phyloP scores from a whole-genome alignment of 1,284 basidiomycete species.

The Ustilago curta region DNA sequence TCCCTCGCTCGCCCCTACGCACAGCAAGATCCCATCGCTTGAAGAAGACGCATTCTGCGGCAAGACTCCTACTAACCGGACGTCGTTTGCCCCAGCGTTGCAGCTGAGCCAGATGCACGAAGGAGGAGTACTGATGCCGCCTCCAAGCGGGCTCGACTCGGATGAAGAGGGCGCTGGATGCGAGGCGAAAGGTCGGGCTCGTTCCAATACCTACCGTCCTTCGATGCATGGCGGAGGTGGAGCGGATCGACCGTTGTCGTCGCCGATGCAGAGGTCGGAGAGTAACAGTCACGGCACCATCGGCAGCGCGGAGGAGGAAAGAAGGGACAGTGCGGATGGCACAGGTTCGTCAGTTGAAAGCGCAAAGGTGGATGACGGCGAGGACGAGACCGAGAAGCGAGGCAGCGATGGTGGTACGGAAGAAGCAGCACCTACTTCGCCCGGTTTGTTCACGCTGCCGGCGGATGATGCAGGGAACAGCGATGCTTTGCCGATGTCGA shows the following conservation, averaged over 20 bases:
- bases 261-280: slow-evolving; percentile 3
- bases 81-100: slow-evolving; percentile 15
- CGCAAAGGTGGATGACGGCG: neutral
- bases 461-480: neutral
- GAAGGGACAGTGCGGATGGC: neutral
- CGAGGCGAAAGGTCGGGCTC: slow-evolving; percentile 9
- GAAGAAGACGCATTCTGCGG: slow-evolving; percentile 39
- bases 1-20: neutral
- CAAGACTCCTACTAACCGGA: slow-evolving; percentile 37
- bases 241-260: neutral
- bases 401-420: neutral
- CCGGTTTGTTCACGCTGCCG: slow-evolving; percentile 12
- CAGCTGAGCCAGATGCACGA: slow-evolving; percentile 7
- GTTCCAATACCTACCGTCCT: slow-evolving; percentile 30
- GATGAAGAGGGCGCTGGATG: slow-evolving; percentile 12
- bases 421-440: neutral
- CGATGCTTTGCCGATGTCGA: neutral
- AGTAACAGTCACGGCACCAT: neutral
- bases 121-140: neutral
- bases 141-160: neutral
- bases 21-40: slow-evolving; percentile 13
- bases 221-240: slow-evolving; percentile 13
- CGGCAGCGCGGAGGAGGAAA: neutral
- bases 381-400: neutral
- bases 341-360: neutral